These are phyloP conservation scores for Rosa chinensis DNA, from an alignment of 306 rosid genomes.

Conservation along the genomic window DNA sequence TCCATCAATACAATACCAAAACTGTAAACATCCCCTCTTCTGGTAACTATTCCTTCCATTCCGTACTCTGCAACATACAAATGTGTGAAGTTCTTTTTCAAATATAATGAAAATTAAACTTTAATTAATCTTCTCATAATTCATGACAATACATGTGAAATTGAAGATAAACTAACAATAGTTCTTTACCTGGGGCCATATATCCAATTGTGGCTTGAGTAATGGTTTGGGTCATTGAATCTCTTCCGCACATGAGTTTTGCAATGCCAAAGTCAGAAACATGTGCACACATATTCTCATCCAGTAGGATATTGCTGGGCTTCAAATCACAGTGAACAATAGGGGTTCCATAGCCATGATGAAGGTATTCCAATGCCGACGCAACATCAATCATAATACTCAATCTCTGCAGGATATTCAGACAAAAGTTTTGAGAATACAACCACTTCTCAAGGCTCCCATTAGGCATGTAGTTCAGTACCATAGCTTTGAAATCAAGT, in stretches of 20 bases:
- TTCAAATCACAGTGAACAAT: conserved; percentile 47
- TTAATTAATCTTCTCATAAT: no score
- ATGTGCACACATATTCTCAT: conserved; percentile 39
- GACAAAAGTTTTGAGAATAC: background rate
- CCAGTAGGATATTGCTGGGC: conserved; percentile 40
- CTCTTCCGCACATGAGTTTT: conserved; percentile 36
- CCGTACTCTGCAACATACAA: conserved; percentile 22
- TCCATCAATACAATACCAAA: conserved; percentile 25
- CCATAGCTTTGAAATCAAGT: conserved; percentile 25
- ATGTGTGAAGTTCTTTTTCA: no score
- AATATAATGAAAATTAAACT: no score
- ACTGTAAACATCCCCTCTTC: conserved; percentile 23
- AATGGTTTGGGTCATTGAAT: conserved; percentile 16
- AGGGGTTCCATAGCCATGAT: conserved; percentile 28
- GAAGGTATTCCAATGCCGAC: conserved; percentile 41
- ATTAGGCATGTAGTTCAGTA: conserved; percentile 24
- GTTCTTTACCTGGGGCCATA: conserved; percentile 42
- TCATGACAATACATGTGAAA: no score
- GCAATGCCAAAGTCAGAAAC: conserved; percentile 38
- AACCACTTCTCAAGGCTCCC: conserved; percentile 29
- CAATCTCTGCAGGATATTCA: conserved; percentile 16
- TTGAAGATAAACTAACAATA: background rate
- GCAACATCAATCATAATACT: conserved; percentile 28
- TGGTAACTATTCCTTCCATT: conserved; percentile 1
- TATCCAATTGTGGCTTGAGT: conserved; percentile 46